Conservation (phyloP, 176 grass and related monocot genomes). For the Alloteropsis semialata region DNA sequence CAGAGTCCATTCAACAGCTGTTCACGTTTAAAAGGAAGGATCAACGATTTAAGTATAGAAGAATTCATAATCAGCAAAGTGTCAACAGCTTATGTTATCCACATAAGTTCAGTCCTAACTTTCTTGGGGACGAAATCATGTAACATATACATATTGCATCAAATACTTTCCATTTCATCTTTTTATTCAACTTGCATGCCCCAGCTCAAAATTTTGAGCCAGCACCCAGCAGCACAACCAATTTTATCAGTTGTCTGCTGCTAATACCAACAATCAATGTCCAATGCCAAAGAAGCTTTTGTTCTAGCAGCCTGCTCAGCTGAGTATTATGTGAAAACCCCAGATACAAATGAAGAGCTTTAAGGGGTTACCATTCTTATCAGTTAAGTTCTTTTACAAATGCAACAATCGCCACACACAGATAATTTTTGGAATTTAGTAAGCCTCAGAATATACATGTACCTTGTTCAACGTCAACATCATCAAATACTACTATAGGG, state of each 20-base stretch:
- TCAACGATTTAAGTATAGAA: constrained; percentile 9
- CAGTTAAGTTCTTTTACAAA: neutral
- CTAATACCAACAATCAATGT: neutral
- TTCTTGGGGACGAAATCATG: neutral
- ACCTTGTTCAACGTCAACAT: constrained; percentile 98
- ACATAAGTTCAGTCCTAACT: neutral
- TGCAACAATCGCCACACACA: neutral
- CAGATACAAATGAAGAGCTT: neutral
- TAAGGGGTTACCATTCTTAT: neutral
- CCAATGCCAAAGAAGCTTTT: neutral
- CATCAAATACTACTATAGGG: constrained; percentile 97
- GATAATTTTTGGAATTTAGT: neutral
- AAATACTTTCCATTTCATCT: neutral
- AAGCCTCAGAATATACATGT: constrained; percentile 11
- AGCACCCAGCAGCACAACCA: neutral
- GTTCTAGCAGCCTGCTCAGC: neutral
- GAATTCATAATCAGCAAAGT: neutral
- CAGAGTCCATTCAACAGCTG: constrained; percentile 97
- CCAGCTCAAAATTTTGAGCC: no score
- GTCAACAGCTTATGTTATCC: constrained; percentile 8
- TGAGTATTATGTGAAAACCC: neutral
- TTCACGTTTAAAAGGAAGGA: constrained; percentile 22
- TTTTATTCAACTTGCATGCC: constrained; percentile 3
- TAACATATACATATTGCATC: neutral
- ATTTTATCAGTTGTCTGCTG: neutral